Evolutionary conservation across 2,329 filamentous ascomycete genomes (phyloP).

Genomic region (Hypoxylon sp.): DNA sequence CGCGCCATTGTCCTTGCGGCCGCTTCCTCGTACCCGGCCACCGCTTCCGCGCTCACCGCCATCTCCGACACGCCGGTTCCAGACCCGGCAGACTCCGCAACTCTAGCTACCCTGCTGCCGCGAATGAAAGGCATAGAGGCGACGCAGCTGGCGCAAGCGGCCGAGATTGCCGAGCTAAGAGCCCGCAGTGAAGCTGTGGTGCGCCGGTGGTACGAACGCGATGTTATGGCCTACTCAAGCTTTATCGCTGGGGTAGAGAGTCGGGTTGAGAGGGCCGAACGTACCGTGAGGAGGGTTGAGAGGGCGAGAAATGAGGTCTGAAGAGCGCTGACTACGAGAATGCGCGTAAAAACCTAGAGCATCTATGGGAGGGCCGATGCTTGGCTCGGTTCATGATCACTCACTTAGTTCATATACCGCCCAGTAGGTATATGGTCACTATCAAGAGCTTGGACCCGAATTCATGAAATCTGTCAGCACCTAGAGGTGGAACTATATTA

Average conservation of each 20-base stretch:
- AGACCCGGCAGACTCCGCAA: constrained; percentile 67
- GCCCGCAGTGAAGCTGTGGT: constrained; percentile 73
- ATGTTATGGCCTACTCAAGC: constrained; percentile 76
- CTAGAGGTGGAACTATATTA: background rate
- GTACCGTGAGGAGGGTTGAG: constrained; percentile 75
- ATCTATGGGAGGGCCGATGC: background rate
- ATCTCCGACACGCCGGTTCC: constrained; percentile 70
- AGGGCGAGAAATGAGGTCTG: constrained; percentile 66
- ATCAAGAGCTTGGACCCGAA: background rate
- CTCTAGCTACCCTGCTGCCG: constrained; percentile 70
- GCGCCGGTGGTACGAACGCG: constrained; percentile 80
- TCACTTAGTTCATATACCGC: background rate
- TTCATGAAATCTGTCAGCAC: background rate
- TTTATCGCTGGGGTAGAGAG: constrained; percentile 80
- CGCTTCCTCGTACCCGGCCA: constrained; percentile 68
- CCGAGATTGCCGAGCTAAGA: constrained; percentile 74
- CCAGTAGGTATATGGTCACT: background rate
- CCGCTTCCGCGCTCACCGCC: constrained; percentile 71
- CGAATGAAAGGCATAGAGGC: constrained; percentile 73
- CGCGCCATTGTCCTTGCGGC: constrained; percentile 70
- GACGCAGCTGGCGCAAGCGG: constrained; percentile 72
- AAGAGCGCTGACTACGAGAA: constrained; percentile 5
- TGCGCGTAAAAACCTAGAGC: background rate
- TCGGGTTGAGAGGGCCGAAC: constrained; percentile 75
- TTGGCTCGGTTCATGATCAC: background rate